Conservation (phyloP, 1,284 basidiomycete species). For the Fomitopsis schrenkii region DNA sequence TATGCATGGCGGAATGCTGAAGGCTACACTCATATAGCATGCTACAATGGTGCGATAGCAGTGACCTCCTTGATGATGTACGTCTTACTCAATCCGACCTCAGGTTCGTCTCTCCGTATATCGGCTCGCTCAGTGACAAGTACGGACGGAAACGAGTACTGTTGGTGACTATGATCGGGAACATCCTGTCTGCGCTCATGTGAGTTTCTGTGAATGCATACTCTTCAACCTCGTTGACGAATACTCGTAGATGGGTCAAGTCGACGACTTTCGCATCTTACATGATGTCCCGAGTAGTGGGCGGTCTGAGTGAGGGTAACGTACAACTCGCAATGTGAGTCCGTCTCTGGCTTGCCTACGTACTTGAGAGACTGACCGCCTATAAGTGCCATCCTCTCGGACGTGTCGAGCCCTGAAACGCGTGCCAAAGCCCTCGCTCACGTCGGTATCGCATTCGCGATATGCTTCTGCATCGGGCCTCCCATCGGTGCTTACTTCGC, state of each 20-base stretch:
- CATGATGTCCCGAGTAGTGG: slow-evolving; percentile 84
- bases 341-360: not conserved
- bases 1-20: not conserved
- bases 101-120: slow-evolving; percentile 72
- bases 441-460: slow-evolving; percentile 90
- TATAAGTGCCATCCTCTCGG: slow-evolving; percentile 80
- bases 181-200: slow-evolving; percentile 80
- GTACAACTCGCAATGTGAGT: slow-evolving; percentile 78
- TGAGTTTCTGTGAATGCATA: slow-evolving; percentile 33
- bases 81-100: not conserved
- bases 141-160: slow-evolving; percentile 83
- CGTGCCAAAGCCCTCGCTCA: slow-evolving; percentile 84
- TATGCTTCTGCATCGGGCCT: slow-evolving; percentile 86
- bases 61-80: not conserved
- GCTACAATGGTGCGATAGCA: slow-evolving; percentile 3
- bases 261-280: slow-evolving; percentile 86
- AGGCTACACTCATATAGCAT: not conserved
- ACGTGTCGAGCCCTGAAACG: slow-evolving; percentile 74
- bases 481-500: slow-evolving; percentile 84
- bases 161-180: slow-evolving; percentile 86
- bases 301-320: slow-evolving; percentile 87
- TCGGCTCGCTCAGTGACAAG: slow-evolving; percentile 80
- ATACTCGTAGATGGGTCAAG: slow-evolving; percentile 68
- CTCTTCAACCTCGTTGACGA: not conserved
- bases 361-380: slow-evolving; percentile 4